Base-by-base conservation (phyloP, 2,329 filamentous ascomycete genomes). In the Ceratocystis cacaofunesta region DNA sequence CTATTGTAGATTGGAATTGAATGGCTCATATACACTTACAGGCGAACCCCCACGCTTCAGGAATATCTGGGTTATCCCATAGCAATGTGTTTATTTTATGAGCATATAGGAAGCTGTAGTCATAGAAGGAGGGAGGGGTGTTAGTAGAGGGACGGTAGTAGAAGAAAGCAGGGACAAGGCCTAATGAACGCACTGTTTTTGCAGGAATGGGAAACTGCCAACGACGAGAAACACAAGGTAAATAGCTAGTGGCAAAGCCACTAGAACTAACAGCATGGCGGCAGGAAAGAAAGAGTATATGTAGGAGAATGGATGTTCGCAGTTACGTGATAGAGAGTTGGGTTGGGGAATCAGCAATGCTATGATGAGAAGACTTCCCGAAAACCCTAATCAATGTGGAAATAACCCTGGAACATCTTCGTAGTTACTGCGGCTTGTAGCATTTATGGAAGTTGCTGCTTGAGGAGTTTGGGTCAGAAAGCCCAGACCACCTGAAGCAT, bases 31-130 rank as follows among this genome's bases (percentile, higher is more conserved):
- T 32, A 36, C 17, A 70, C 73, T 67, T 74, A 92, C 89, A 88
- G 64, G 89, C 85, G 74, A 96, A 96, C 0, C 92, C 92, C 80
- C 90, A 95, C 69, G 82, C 81, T 72, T 95, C 88, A 0, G 91
- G 89, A 67, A 85, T 79, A 68, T 90, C 83, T 55, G 92, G 74
- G 72, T 95, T 84, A 69, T 87, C 80, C 82, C 85, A 91, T 73
- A 81, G 84, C 2, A 83, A 79, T 2, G 86, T 87, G 69, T 90
- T 86, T 69, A 96, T 74, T 68, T 87, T 88, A 75, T 97, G 87
- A 32, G 87, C 85, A 73, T 97, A 99, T 5, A 96, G 74, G 28
- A 88, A 86, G 72, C 91, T 95, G 70, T 74, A 28, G 87, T 85
- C 72, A 91, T 5, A 17, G 19, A 8, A 36, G 25, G 43, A 66